Evolutionary conservation across 164 flowering plant genomes (phyloP).

Genomic region (Brasenia schreberi): DNA sequence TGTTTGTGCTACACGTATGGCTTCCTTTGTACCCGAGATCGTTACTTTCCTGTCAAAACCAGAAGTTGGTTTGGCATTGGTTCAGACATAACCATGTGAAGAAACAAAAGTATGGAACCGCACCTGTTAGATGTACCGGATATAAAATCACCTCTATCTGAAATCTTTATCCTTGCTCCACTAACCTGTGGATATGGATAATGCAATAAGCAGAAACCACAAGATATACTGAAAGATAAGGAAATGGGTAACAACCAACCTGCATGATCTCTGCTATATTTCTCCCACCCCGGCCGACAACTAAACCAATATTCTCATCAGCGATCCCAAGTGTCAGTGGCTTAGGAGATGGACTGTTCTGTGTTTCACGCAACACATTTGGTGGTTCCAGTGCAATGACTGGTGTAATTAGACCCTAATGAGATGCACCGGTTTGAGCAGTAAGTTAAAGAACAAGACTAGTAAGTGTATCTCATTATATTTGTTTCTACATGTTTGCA

Average conservation of each 20-base stretch:
- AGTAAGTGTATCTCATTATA: background rate
- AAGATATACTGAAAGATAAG: background rate
- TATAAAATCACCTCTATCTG: slow-evolving; percentile 93
- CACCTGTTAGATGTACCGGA: slow-evolving; percentile 90
- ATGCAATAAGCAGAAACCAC: background rate
- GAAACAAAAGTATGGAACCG: background rate
- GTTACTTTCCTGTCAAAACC: slow-evolving; percentile 77
- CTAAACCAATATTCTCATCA: slow-evolving; percentile 86
- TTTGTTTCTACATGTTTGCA: no score
- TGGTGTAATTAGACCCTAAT: slow-evolving; percentile 8
- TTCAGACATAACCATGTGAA: background rate
- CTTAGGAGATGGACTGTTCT: slow-evolving; percentile 22
- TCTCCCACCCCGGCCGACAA: slow-evolving; percentile 94
- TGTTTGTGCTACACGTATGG: slow-evolving; percentile 64
- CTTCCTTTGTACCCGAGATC: slow-evolving; percentile 80
- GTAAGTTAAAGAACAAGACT: background rate
- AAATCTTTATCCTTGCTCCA: slow-evolving; percentile 93
- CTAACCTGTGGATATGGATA: slow-evolving; percentile 40
- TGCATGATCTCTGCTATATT: slow-evolving; percentile 79
- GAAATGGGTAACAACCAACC: slow-evolving; percentile 23
- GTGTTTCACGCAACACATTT: slow-evolving; percentile 46
- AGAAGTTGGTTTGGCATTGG: background rate
- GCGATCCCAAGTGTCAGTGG: slow-evolving; percentile 71
- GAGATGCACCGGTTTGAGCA: background rate
- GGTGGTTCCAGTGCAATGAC: slow-evolving; percentile 5